A percentile compares a stretch with the other conserved stretches of the same genome.
These are phyloP conservation scores for Aphanomyces cochlioides DNA, from an alignment of 352 stramenopile species.

Conservation along the genomic window DNA sequence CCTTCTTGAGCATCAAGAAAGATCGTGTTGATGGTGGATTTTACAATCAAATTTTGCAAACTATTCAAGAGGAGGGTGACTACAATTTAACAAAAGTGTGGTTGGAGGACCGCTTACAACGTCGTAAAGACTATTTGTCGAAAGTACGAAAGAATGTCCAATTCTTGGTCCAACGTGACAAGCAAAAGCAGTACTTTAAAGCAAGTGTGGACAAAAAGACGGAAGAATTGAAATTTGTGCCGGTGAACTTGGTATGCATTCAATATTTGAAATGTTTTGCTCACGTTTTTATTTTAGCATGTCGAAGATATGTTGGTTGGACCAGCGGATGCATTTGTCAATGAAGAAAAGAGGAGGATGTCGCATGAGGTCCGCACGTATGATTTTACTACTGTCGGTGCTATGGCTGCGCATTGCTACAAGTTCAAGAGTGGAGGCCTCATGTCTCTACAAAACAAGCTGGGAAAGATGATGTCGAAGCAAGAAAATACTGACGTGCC, in stretches of 20 bases:
- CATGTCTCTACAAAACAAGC: conserved; percentile 65
- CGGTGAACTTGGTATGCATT: conserved; percentile 61
- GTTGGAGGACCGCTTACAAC: conserved; percentile 72
- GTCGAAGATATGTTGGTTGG: conserved; percentile 83
- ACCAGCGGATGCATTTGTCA: conserved; percentile 78
- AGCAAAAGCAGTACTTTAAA: conserved; percentile 88
- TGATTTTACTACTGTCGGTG: conserved; percentile 82
- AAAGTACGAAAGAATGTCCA: conserved; percentile 81
- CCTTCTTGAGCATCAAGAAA: conserved; percentile 83
- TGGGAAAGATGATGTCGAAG: conserved; percentile 81
- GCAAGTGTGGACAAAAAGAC: conserved; percentile 85
- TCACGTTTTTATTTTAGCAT: conserved; percentile 36
- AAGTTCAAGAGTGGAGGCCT: conserved; percentile 87
- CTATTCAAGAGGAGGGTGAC: conserved; percentile 84
- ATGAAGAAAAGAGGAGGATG: conserved; percentile 64
- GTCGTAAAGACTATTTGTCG: conserved; percentile 78
- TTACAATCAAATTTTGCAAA: conserved; percentile 81
- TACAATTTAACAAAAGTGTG: conserved; percentile 67
- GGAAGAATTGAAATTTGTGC: conserved; percentile 73
- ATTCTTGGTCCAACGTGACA: conserved; percentile 80
- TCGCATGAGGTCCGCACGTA: conserved; percentile 83
- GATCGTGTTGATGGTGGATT: conserved; percentile 77
- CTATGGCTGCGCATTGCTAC: conserved; percentile 73
- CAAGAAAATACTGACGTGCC: conserved; percentile 66
- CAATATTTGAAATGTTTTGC: background rate